These are phyloP conservation scores for Colletotrichum caudatum DNA, from an alignment of 2,329 filamentous ascomycete species.

Conservation along the genomic window DNA sequence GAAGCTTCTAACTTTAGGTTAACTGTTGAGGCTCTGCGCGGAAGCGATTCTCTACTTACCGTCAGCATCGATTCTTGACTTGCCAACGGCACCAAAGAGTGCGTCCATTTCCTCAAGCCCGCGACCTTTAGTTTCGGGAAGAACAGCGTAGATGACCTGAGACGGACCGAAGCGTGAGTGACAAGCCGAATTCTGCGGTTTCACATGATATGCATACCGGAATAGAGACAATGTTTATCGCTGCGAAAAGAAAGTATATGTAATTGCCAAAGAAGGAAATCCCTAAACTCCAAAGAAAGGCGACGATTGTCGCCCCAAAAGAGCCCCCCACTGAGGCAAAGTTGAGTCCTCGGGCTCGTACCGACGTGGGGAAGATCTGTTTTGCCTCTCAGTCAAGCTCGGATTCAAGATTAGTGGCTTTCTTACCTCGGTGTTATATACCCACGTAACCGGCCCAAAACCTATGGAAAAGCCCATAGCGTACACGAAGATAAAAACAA, in stretches of 20 bases:
- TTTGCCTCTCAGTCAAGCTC: background rate
- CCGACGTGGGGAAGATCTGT: slow-evolving; percentile 68
- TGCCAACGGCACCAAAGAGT: slow-evolving; percentile 50
- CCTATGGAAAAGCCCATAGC: slow-evolving; percentile 69
- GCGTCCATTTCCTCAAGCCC: slow-evolving; percentile 59
- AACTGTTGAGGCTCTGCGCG: background rate
- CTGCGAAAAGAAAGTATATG: slow-evolving; percentile 70
- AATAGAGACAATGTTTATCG: slow-evolving; percentile 61
- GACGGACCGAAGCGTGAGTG: background rate
- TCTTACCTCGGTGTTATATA: slow-evolving; percentile 68
- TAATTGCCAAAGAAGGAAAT: slow-evolving; percentile 62
- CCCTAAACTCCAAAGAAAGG: slow-evolving; percentile 68
- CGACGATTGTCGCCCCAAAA: slow-evolving; percentile 66
- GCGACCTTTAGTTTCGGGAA: slow-evolving; percentile 59
- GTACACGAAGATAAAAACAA: slow-evolving; percentile 69
- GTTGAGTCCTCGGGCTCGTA: slow-evolving; percentile 68
- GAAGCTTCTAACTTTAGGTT: background rate
- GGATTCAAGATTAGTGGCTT: background rate
- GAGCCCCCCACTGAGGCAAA: slow-evolving; percentile 66
- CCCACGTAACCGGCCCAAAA: slow-evolving; percentile 69
- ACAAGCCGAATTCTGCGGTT: fast-evolving
- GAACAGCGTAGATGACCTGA: slow-evolving; percentile 56
- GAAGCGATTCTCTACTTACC: background rate
- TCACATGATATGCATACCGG: slow-evolving; percentile 49
- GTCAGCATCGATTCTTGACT: background rate